These are phyloP conservation scores for Xylaria sp. DNA, from an alignment of 2,329 filamentous ascomycete genomes.

Conservation along the genomic window DNA sequence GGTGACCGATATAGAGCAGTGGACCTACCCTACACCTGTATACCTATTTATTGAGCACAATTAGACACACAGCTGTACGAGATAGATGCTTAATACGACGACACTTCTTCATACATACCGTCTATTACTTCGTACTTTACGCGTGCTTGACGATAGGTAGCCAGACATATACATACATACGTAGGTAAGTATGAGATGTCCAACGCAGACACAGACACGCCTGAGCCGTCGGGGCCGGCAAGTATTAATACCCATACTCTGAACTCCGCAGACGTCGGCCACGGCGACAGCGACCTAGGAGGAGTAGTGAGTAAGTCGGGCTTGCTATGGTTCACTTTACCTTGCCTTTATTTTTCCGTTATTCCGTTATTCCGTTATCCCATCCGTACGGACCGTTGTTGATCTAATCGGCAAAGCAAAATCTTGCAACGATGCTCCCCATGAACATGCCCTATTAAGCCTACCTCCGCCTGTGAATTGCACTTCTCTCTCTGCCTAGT, in stretches of 20 bases:
- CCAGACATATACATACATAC: background rate
- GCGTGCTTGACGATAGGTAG: too few relatives aligned
- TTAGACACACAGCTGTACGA: background rate
- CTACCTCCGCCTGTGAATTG: slow-evolving; percentile 9
- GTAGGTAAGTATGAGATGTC: slow-evolving; percentile 1
- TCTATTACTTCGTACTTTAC: background rate
- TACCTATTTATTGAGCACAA: background rate
- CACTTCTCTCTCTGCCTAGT: slow-evolving; percentile 13
- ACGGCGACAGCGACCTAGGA: background rate
- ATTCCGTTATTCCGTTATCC: background rate
- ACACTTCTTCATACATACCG: background rate
- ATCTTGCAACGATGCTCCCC: slow-evolving; percentile 5
- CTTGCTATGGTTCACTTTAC: background rate
- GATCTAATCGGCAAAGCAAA: slow-evolving; percentile 4
- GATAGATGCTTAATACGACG: background rate
- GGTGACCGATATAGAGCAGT: background rate
- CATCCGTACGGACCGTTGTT: background rate
- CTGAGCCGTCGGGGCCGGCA: slow-evolving; percentile 1
- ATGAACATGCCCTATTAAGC: slow-evolving; percentile 6
- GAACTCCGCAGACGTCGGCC: background rate
- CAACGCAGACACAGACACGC: background rate
- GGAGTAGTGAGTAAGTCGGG: background rate
- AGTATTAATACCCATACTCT: slow-evolving; percentile 2
- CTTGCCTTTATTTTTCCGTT: slow-evolving; percentile 5
- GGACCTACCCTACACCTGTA: background rate